phyloP scores from a whole-genome alignment of 2,329 filamentous ascomycete species.

The Dactylella cylindrospora region DNA sequence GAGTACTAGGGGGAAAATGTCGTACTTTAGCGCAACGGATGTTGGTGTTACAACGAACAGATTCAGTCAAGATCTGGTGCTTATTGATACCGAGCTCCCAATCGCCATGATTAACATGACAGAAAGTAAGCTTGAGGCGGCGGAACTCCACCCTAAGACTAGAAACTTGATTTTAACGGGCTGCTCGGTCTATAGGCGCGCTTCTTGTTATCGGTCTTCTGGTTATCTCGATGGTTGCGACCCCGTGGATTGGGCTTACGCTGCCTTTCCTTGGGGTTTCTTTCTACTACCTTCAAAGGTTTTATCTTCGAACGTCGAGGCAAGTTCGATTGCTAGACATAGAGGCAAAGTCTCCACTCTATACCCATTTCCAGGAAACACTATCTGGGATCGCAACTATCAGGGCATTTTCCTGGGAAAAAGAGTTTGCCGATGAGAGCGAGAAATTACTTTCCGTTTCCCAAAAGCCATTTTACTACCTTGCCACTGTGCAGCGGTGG shows the following conservation, averaged over 20 bases:
- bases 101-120: slow-evolving; percentile 23
- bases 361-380: slow-evolving; percentile 51
- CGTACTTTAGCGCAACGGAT: slow-evolving; percentile 51
- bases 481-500: slow-evolving; percentile 51
- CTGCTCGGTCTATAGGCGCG: too few species aligned
- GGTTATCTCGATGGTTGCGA: slow-evolving; percentile 25
- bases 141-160: too few species aligned
- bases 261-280: slow-evolving; percentile 47
- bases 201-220: slow-evolving; percentile 24
- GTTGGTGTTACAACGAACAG: slow-evolving; percentile 51
- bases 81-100: slow-evolving; percentile 53
- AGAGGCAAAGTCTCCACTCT: slow-evolving; percentile 54
- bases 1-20: slow-evolving; percentile 40
- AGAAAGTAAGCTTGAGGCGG: too few species aligned
- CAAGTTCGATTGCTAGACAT: slow-evolving; percentile 55
- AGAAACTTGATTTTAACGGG: too few species aligned
- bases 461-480: slow-evolving; percentile 52
- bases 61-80: slow-evolving; percentile 51
- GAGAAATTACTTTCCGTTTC: slow-evolving; percentile 50
- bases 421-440: slow-evolving; percentile 29
- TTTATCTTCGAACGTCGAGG: slow-evolving; percentile 55
- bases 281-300: slow-evolving; percentile 51
- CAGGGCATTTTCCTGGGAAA: slow-evolving; percentile 44
- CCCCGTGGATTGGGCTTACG: slow-evolving; percentile 47
- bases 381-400: slow-evolving; percentile 45